Conservation (phyloP, 345 rosid species). For the Laguncularia racemosa region DNA sequence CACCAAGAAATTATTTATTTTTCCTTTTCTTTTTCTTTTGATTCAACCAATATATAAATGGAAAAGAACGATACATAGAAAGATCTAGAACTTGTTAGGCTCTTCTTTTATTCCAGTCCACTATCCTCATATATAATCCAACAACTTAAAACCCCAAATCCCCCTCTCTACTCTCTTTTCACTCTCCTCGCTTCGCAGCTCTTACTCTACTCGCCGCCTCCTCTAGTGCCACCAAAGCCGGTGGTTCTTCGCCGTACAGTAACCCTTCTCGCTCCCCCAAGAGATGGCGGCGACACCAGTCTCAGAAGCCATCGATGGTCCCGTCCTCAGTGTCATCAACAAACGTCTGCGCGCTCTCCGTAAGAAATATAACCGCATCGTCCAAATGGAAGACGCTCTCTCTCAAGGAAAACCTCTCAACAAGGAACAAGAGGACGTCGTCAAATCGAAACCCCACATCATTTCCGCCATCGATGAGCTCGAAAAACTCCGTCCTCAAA, state of each 20-base stretch:
- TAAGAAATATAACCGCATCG: conserved; percentile 73
- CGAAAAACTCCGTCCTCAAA: conserved; percentile 73
- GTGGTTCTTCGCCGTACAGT: conserved; percentile 9
- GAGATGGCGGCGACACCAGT: conserved; percentile 23
- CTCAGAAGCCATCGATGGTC: conserved; percentile 54
- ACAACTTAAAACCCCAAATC: too few relatives aligned
- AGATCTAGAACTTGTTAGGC: too few relatives aligned
- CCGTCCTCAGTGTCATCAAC: conserved; percentile 72
- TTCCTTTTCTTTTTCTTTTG: too few relatives aligned
- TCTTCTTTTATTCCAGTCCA: too few relatives aligned
- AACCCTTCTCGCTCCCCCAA: conserved; percentile 6
- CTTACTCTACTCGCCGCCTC: background rate
- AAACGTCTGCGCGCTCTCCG: conserved; percentile 91
- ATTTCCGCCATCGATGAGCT: conserved; percentile 69
- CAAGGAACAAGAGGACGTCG: conserved; percentile 82
- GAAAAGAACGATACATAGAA: too few relatives aligned
- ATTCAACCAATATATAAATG: too few relatives aligned
- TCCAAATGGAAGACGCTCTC: conserved; percentile 73
- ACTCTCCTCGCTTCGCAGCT: background rate
- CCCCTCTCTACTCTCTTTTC: too few relatives aligned
- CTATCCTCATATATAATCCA: too few relatives aligned
- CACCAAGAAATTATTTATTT: too few relatives aligned
- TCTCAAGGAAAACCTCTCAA: conserved; percentile 73
- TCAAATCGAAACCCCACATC: conserved; percentile 73
- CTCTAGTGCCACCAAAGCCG: conserved; percentile 3